Conservation (phyloP, 805 yeast species). For the Suhomyces tanzawaensis region DNA sequence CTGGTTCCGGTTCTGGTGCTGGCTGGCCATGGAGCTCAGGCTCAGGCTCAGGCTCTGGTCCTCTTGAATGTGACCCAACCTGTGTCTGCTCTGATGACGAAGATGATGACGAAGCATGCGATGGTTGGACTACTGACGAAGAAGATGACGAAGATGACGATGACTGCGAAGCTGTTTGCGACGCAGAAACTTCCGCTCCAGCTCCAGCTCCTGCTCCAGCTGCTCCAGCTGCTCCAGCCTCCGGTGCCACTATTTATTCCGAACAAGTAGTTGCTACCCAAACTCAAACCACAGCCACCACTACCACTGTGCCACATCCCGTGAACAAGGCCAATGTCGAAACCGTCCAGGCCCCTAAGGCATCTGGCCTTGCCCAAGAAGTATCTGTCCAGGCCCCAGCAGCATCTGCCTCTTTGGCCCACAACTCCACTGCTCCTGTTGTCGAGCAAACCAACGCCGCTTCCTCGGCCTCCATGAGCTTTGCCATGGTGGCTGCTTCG, state of each 20-base stretch:
- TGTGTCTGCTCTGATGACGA: constrained; percentile 13
- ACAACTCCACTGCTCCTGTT: constrained; percentile 4
- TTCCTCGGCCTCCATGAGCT: constrained; percentile 10
- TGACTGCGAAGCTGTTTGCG: constrained; percentile 11
- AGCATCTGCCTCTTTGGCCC: constrained; percentile 3
- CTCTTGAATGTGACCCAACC: constrained; percentile 11
- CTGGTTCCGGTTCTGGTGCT: constrained; percentile 8
- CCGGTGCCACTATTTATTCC: constrained; percentile 1
- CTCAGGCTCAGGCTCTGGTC: constrained; percentile 6
- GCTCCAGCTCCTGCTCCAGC: background rate
- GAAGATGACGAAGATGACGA: constrained; percentile 6
- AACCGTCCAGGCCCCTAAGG: background rate
- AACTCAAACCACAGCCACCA: background rate
- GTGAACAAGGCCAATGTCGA: background rate
- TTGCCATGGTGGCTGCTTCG: constrained; percentile 9
- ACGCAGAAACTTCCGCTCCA: background rate
- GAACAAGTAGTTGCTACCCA: constrained; percentile 3
- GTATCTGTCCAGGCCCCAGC: background rate
- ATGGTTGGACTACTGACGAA: constrained; percentile 9
- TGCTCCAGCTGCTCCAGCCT: background rate
- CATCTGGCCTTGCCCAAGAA: background rate
- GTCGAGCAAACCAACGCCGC: constrained; percentile 8
- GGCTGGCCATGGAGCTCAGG: constrained; percentile 2
- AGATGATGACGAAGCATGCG: constrained; percentile 14
- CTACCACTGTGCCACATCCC: background rate